Evolutionary conservation across 495 filamentous ascomycete genomes (phyloP).

Genomic region (Hyaloscypha finlandica): DNA sequence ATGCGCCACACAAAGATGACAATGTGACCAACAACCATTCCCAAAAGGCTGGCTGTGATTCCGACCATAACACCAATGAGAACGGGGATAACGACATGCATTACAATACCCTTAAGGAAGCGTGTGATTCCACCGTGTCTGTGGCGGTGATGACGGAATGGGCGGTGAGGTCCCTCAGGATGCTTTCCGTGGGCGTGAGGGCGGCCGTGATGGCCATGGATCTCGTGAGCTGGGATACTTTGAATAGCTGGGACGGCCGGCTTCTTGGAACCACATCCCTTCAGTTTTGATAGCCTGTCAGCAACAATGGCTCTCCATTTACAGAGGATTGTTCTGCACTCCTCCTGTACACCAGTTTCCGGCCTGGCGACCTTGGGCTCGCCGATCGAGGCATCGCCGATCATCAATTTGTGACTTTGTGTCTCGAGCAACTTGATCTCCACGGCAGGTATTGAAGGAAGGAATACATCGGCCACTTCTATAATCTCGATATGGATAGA

Average conservation of each 20-base stretch:
- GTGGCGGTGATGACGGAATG: constrained; percentile 24
- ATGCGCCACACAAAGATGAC: constrained; percentile 48
- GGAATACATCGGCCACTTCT: constrained; percentile 46
- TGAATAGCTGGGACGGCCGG: constrained; percentile 16
- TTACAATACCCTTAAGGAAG: constrained; percentile 47
- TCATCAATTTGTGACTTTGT: constrained; percentile 42
- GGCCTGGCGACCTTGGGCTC: constrained; percentile 7
- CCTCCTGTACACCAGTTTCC: constrained; percentile 21
- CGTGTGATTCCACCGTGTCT: constrained; percentile 40
- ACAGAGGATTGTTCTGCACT: constrained; percentile 50
- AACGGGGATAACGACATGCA: constrained; percentile 53
- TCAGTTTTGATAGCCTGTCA: constrained; percentile 41
- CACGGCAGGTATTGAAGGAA: constrained; percentile 48
- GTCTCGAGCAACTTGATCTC: constrained; percentile 48
- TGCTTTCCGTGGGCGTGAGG: constrained; percentile 15
- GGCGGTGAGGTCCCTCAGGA: constrained; percentile 15
- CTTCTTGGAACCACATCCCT: constrained; percentile 29
- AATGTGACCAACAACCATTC: constrained; percentile 52
- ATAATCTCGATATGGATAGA: constrained; percentile 50
- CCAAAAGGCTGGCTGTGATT: constrained; percentile 52
- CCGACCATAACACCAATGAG: constrained; percentile 54
- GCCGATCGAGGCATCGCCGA: constrained; percentile 40
- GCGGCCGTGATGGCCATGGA: constrained; percentile 16
- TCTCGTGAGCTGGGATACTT: constrained; percentile 7
- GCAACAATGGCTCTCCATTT: constrained; percentile 45